These are phyloP conservation scores for Huntiella savannae DNA, from an alignment of 2,329 filamentous ascomycete species.

Conservation along the genomic window DNA sequence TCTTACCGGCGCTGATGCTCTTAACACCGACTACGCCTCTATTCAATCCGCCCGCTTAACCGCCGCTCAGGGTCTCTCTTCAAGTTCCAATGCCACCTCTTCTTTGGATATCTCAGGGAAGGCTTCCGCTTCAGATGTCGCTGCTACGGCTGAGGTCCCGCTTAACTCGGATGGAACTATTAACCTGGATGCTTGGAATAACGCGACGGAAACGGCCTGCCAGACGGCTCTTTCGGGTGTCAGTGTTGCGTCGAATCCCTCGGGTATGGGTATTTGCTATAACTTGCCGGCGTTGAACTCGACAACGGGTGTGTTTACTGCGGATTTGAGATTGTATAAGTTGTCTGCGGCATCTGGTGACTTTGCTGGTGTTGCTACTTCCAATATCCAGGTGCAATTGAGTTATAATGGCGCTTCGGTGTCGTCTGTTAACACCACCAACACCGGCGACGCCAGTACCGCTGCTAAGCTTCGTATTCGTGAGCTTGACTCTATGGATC, in stretches of 20 bases:
- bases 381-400: constrained; percentile 35
- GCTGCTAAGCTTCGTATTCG: neutral
- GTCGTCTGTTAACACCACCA: constrained; percentile 21
- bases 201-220: constrained; percentile 39
- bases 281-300: constrained; percentile 56
- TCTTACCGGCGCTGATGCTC: constrained; percentile 10
- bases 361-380: constrained; percentile 31
- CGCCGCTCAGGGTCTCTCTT: neutral
- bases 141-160: constrained; percentile 14
- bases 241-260: constrained; percentile 45
- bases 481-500: constrained; percentile 14
- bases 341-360: constrained; percentile 37
- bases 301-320: constrained; percentile 50
- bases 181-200: constrained; percentile 38
- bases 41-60: constrained; percentile 7
- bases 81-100: neutral
- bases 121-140: neutral
- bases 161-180: constrained; percentile 26
- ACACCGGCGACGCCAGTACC: constrained; percentile 11
- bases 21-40: constrained; percentile 9
- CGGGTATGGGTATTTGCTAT: constrained; percentile 65
- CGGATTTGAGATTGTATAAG: constrained; percentile 57
- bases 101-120: constrained; percentile 1
- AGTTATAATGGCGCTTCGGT: constrained; percentile 35
- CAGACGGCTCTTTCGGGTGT: constrained; percentile 33